Evolutionary conservation across 2,329 filamentous ascomycete species (phyloP).

Genomic region (Dactylellina leptospora): DNA sequence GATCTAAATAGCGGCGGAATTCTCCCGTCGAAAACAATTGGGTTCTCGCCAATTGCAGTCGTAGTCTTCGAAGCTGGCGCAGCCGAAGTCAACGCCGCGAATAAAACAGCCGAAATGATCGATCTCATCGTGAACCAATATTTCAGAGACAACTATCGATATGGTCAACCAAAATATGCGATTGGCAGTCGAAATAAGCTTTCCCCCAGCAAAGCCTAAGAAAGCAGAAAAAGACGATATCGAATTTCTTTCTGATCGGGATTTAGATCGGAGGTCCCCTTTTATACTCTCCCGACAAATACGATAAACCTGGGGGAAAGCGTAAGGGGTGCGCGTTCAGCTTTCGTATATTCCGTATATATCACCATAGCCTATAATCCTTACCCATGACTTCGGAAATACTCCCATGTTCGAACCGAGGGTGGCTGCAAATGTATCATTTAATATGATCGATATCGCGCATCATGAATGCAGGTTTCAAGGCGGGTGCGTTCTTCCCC

Average conservation of each 20-base stretch:
- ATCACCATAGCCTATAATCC: slow-evolving; percentile 41
- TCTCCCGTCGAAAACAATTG: slow-evolving; percentile 55
- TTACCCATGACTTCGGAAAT: slow-evolving; percentile 6
- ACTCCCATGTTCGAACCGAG: not conserved
- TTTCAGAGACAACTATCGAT: no score
- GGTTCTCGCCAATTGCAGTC: slow-evolving; percentile 38
- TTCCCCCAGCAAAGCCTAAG: slow-evolving; percentile 12
- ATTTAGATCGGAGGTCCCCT: not conserved
- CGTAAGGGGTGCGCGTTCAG: not conserved
- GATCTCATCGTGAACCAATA: slow-evolving; percentile 26
- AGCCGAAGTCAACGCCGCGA: slow-evolving; percentile 24
- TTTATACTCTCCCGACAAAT: not conserved
- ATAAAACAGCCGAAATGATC: slow-evolving; percentile 18
- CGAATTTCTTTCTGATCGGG: not conserved
- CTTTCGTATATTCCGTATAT: slow-evolving; percentile 19
- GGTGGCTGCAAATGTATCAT: slow-evolving; percentile 4
- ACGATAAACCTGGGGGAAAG: not conserved
- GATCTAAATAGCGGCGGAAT: slow-evolving; percentile 48
- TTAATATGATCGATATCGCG: slow-evolving; percentile 34
- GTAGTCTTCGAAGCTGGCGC: slow-evolving; percentile 14
- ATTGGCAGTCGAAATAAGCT: slow-evolving; percentile 1
- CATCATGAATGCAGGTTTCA: slow-evolving; percentile 4
- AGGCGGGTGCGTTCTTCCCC: no score
- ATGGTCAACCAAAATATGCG: no score
- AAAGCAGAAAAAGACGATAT: slow-evolving; percentile 15